Evolutionary conservation across 257 asterid species (phyloP), one percentile per base, ranked within the genome.

Genomic region (Lithospermum erythrorhizon): DNA sequence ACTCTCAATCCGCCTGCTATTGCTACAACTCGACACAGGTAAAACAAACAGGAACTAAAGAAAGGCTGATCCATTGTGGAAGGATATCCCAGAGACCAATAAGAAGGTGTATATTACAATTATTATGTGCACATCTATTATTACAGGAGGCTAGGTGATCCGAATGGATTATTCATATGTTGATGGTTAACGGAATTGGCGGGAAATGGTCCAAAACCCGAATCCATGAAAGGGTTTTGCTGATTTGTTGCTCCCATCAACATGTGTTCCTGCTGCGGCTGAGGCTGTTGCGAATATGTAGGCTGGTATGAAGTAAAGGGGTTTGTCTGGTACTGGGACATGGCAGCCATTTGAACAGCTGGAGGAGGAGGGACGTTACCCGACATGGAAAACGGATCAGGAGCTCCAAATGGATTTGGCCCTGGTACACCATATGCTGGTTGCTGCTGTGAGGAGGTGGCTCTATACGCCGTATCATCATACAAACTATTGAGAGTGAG

Each of bases 331-430:
- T 74, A 79, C 53, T 74, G 89, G 30, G 80, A 6, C 73, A 70
- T 57, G 21, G 68, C 56, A 55, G 73, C 77, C 81, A 82, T 78
- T 61, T 82, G 87, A 55, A 74, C 84, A 1, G 89, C 32, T 21
- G 86, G 82, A 58, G 85, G 83, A 58, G 77, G 68, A 53, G 90
- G 75, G 47, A 69, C 52, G 27, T 56, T 65, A 71, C 69, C 78
- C 5, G 94, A 73, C 65, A 81, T 59, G 21, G 85, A 81, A 63
- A 93, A 89, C 7, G 96, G 95, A 65, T 87, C 95, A 14, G 72
- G 70, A 49, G 66, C 87, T 82, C 83, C 96, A 68, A 93, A 93
- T 19, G 99, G 99, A 69, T 93, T 93, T 10, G 95, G 97, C 55
- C 89, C 96, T 4, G 96, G 85, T 18, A 78, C 75, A 60, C 99